Evolutionary conservation across 805 yeast genomes (phyloP), one percentile per base, ranked within the genome.

Genomic region (Tetrapisispora pingtungensis): DNA sequence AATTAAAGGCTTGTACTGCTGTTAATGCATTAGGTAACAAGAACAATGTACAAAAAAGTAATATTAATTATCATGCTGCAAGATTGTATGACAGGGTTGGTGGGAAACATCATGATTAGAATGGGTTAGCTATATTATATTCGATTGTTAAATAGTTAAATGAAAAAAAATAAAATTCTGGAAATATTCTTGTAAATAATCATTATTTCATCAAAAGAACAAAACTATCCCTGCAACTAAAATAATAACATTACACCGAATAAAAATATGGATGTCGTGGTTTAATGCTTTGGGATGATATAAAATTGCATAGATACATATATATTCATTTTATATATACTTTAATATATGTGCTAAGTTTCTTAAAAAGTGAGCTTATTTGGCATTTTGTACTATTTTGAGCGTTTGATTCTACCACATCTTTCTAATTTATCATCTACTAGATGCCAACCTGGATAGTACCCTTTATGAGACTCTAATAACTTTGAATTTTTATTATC

Each of bases 1-100:
- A 84, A 48, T 73, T 88, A 60, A 85, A 85, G 58, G 65, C 65
- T 13, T 89, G 96, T 61, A 84, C 86, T 82, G 65, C 69, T 41
- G 68, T 56, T 33, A 55, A 47, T 24, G 59, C 58, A 10, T 38
- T 54, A 48, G 62, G 59, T 33, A 44, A 40, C 26, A 44, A 50
- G 13, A 49, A 54, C 14, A 51, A 49, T 28, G 56, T 47, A 40
- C 61, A 56, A 36, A 62, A 56, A 52, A 66, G 75, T 37, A 70
- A 74, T 36, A 72, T 74, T 52, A 74, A 75, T 54, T 73, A 72
- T 54, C 79, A 75, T 52, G 73, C 79, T 15, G 69, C 73, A 33
- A 68, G 80, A 55, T 59, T 74, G 33, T 68, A 73, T 51, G 67
- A 68, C 48, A 71, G 65, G 52, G 67, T 76, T 46, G 70, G 68